Percentiles rank a stretch among this genome's conserved stretches.
Conservation (phyloP, 2,329 filamentous ascomycete species). For the Penicillium verrucosum region DNA sequence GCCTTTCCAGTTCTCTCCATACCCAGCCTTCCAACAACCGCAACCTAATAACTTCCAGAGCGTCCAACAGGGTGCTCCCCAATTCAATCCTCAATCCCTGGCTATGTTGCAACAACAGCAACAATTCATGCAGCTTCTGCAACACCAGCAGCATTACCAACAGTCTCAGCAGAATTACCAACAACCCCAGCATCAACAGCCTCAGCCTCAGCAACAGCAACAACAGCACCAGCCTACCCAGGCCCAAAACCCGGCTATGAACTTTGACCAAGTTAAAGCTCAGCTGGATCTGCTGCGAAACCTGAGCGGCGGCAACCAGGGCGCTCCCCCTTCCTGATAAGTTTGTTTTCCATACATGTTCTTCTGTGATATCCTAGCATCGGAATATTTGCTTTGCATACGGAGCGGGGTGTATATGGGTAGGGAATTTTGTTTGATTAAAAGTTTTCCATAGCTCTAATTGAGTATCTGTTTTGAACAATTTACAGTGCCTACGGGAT, state of each 20-base stretch:
- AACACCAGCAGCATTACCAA: slow-evolving; percentile 16
- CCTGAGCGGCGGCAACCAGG: slow-evolving; percentile 35
- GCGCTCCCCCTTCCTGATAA: slow-evolving; percentile 28
- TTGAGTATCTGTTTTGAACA: neutral
- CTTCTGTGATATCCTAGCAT: slow-evolving; percentile 12
- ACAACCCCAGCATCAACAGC: slow-evolving; percentile 3
- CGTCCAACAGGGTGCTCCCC: slow-evolving; percentile 44
- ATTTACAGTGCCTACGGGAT: neutral
- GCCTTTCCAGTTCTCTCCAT: slow-evolving; percentile 36
- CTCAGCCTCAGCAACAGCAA: slow-evolving; percentile 3
- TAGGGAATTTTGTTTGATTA: slow-evolving; percentile 5
- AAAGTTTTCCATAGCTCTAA: slow-evolving; percentile 7
- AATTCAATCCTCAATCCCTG: slow-evolving; percentile 59
- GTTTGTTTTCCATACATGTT: slow-evolving; percentile 8
- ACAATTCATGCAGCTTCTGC: slow-evolving; percentile 27
- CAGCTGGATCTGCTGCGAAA: slow-evolving; percentile 42
- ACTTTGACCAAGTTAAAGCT: slow-evolving; percentile 43
- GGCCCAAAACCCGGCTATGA: slow-evolving; percentile 29
- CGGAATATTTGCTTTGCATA: slow-evolving; percentile 28
- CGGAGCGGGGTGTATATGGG: slow-evolving; percentile 18
- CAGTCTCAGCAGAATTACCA: slow-evolving; percentile 29
- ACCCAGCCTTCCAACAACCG: slow-evolving; percentile 31
- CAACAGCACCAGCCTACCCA: slow-evolving; percentile 22
- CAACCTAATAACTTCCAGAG: slow-evolving; percentile 46
- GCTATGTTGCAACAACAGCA: slow-evolving; percentile 45